Evolutionary conservation across 73 alveolate species (phyloP).

Genomic region (Symbiodinium pilosum): DNA sequence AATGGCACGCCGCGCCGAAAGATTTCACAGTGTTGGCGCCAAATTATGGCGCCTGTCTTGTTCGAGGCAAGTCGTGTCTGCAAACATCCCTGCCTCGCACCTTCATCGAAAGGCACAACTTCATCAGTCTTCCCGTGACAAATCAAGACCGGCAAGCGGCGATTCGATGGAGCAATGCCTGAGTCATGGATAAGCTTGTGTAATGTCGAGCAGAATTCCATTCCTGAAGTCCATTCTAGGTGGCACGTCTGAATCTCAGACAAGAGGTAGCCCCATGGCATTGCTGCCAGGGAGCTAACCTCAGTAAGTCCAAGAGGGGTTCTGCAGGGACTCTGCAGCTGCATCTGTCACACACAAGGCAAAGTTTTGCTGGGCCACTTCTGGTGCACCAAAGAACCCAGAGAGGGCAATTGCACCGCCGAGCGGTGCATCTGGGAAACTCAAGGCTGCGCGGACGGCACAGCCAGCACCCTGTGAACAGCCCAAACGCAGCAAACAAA

Average conservation of each 20-base stretch:
- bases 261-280: not conserved
- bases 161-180: slow-evolving; percentile 47
- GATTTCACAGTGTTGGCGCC: too few relatives aligned
- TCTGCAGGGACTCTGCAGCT: too few relatives aligned
- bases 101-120: slow-evolving; percentile 62
- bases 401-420: slow-evolving; percentile 44
- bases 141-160: slow-evolving; percentile 18
- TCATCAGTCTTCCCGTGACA: slow-evolving; percentile 65
- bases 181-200: too few relatives aligned
- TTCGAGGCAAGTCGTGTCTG: too few relatives aligned
- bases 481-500: too few relatives aligned
- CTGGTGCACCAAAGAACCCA: slow-evolving; percentile 59
- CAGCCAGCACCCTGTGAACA: slow-evolving; percentile 64
- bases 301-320: not conserved
- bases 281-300: not conserved
- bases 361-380: not conserved
- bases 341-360: too few relatives aligned
- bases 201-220: too few relatives aligned
- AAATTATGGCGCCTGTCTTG: too few relatives aligned
- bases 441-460: slow-evolving; percentile 70
- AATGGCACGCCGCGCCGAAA: too few relatives aligned
- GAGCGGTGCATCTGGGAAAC: slow-evolving; percentile 61
- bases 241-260: too few relatives aligned
- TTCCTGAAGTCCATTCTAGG: too few relatives aligned
- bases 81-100: slow-evolving; percentile 26